These are phyloP conservation scores for Sordariomycetes sp. DNA, from an alignment of 2,329 filamentous ascomycete species.

Conservation along the genomic window DNA sequence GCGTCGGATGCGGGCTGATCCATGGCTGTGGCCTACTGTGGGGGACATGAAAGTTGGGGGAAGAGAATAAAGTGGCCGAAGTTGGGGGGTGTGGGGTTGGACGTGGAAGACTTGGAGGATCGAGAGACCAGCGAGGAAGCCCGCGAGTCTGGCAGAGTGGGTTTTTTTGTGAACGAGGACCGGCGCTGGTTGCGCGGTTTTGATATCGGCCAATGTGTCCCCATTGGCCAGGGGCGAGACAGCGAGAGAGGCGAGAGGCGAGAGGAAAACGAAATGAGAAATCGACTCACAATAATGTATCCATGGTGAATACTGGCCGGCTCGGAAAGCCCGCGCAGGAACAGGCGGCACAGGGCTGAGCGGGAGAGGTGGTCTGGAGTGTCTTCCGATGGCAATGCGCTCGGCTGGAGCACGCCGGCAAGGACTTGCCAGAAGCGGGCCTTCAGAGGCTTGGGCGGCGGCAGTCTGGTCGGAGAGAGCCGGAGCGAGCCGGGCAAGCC, in stretches of 20 bases:
- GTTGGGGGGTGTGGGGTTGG: not conserved
- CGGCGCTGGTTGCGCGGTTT: not conserved
- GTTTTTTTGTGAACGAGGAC: not conserved
- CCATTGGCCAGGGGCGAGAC: conserved; percentile 1
- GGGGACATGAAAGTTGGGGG: not conserved
- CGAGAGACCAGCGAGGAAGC: not conserved
- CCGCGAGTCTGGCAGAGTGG: not conserved
- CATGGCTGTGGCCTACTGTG: conserved; percentile 1
- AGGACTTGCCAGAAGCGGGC: not conserved
- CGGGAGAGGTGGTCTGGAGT: not conserved
- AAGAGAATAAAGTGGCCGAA: not conserved
- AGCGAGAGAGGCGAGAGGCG: not conserved
- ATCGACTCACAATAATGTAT: conserved; percentile 10
- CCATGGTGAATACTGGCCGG: conserved; percentile 5
- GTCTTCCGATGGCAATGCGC: not conserved
- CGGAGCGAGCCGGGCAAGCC: not conserved
- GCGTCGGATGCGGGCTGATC: not conserved
- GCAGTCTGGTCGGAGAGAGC: not conserved
- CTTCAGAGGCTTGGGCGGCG: not conserved
- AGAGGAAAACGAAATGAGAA: not conserved
- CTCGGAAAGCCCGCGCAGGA: not conserved
- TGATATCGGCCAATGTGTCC: not conserved
- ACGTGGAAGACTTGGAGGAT: not conserved
- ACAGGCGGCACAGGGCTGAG: not conserved
- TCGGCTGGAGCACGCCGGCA: not conserved